phyloP scores from a whole-genome alignment of 169 alveolate genomes.

The Plasmodium gaboni region DNA sequence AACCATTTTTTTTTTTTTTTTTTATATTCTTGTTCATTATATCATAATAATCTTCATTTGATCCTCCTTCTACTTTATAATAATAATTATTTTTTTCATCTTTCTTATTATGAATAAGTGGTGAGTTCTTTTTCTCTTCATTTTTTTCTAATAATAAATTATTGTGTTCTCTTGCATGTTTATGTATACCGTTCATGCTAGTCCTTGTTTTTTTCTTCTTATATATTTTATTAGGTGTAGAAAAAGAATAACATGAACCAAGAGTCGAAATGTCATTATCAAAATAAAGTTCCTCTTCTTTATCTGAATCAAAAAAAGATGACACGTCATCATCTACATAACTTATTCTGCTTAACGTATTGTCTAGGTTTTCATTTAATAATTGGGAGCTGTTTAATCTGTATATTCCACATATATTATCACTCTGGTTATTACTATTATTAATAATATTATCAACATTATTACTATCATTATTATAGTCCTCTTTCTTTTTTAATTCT shows the following conservation, averaged over 20 bases:
- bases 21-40: not conserved
- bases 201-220: slow-evolving; percentile 31
- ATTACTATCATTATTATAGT: not conserved
- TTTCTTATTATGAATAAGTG: not conserved
- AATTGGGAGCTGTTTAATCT: slow-evolving; percentile 53
- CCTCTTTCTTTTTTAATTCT: slow-evolving; percentile 24
- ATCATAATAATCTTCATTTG: not conserved
- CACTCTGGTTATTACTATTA: slow-evolving; percentile 3
- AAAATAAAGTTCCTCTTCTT: slow-evolving; percentile 62
- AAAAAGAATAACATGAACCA: slow-evolving; percentile 45
- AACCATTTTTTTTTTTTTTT: not conserved
- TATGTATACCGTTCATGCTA: not conserved
- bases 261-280: slow-evolving; percentile 60
- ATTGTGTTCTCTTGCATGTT: not conserved
- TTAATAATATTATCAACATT: too few relatives aligned
- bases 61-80: not conserved
- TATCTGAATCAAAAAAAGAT: slow-evolving; percentile 67
- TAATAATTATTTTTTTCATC: not conserved
- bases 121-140: slow-evolving; percentile 10
- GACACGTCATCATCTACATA: slow-evolving; percentile 74
- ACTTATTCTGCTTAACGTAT: slow-evolving; percentile 60
- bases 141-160: not conserved
- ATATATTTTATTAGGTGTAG: slow-evolving; percentile 24
- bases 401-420: slow-evolving; percentile 54
- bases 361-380: slow-evolving; percentile 34